Evolutionary conservation across 495 filamentous ascomycete species (phyloP).

Genomic region (Xylaria longipes): DNA sequence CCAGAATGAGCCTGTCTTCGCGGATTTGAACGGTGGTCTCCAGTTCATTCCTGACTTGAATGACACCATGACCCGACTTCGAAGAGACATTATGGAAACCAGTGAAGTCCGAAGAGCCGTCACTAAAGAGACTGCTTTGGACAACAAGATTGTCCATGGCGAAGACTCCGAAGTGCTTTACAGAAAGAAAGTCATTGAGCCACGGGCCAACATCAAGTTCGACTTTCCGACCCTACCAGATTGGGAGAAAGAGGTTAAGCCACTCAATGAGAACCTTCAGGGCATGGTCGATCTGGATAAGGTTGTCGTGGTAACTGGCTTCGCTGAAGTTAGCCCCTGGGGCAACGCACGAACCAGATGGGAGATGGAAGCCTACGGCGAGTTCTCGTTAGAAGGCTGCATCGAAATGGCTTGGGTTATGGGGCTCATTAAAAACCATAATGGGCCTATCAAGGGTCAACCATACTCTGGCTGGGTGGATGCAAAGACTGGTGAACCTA

Average conservation of each 20-base stretch:
- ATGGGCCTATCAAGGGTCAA: constrained; percentile 97
- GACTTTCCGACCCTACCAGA: constrained; percentile 88
- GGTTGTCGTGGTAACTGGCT: constrained; percentile 96
- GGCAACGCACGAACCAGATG: constrained; percentile 96
- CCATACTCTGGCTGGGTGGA: constrained; percentile 98
- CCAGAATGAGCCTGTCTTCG: constrained; percentile 93
- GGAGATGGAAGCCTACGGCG: constrained; percentile 98
- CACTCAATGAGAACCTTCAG: constrained; percentile 83
- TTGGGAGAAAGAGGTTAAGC: constrained; percentile 89
- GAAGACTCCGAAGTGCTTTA: constrained; percentile 91
- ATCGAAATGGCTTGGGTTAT: constrained; percentile 99
- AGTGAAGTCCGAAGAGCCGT: constrained; percentile 93
- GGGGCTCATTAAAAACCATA: constrained; percentile 98
- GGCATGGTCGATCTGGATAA: constrained; percentile 99
- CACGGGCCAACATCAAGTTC: constrained; percentile 96
- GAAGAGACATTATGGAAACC: constrained; percentile 90
- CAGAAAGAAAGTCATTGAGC: constrained; percentile 89
- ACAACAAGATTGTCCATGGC: constrained; percentile 97
- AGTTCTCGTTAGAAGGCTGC: constrained; percentile 97
- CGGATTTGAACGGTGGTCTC: constrained; percentile 95
- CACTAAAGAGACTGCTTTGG: constrained; percentile 92
- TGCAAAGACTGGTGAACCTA: constrained; percentile 88
- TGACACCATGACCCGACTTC: constrained; percentile 84
- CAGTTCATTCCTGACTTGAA: constrained; percentile 99
- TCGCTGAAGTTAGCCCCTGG: constrained; percentile 96